Base-by-base conservation (phyloP, 352 stramenopile genomes). In the Phytophthora constricta region DNA sequence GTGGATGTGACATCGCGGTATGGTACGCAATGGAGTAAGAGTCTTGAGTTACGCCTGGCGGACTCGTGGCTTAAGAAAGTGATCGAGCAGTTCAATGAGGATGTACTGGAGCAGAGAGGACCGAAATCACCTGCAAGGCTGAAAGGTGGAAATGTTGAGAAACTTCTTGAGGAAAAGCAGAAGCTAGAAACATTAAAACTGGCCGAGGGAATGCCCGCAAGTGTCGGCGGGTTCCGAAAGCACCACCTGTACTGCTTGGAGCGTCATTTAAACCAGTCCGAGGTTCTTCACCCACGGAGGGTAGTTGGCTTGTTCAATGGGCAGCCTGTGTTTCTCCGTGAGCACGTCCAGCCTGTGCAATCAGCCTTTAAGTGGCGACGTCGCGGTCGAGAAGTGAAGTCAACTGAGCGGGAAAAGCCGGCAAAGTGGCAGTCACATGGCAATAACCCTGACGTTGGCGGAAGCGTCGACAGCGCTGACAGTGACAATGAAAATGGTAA, bases 211-310 rank as follows among this genome's bases (percentile, higher is more conserved):
- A 91, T 96, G 83, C 89, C 88, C 0, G 84, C 77, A 17, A 94
- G 81, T 39, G n/a, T 92, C 11, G 82, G 92, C 52, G 82, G 66
- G 9, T 97, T 96, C 58, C 78, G 72, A 31, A 92, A 91, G 25
- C 90, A 97, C 53, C 80, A 89, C 28, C 20, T 91, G 49, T 96
- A 93, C 62, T 89, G 84, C 52, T 73, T 97, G 5, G 84, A 95
- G 63, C 78, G 80, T 13, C 86, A 95, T 55, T 70, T 97, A 8
- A 72, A 68, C 4, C 73, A 70, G 5, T 75, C 77, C n/a, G 80
- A 95, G 59, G 87, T 71, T 67, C 62, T 96, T 19, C 65, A 95
- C 22, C 87, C 87, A 14, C 77, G 79, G n/a, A 89, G 89, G 46
- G 65, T 77, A 1, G 76, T 93, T 3, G 88, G 87, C 0, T 25